Percentiles rank a stretch among this genome's conserved stretches.
These are phyloP conservation scores for Wilcoxina mikolae DNA, from an alignment of 495 filamentous ascomycete genomes.

Conservation along the genomic window DNA sequence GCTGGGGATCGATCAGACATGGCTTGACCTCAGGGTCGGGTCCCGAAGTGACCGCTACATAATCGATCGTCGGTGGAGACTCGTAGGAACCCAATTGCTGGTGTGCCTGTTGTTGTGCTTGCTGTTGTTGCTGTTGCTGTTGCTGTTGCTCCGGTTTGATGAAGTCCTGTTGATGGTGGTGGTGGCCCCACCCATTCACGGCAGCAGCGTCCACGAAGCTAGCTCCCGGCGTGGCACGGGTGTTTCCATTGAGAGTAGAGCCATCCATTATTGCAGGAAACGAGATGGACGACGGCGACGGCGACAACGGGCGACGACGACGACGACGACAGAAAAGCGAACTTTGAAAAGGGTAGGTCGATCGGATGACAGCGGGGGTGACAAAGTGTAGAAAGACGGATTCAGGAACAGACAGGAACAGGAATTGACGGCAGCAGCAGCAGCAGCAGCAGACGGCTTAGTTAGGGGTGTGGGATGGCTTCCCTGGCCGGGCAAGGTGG, in stretches of 20 bases:
- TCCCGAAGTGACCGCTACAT: background rate
- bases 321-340: background rate
- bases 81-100: background rate
- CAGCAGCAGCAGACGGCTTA: too few relatives aligned
- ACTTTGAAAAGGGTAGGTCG: background rate
- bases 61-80: background rate
- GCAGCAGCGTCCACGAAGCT: background rate
- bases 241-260: constrained; percentile 4
- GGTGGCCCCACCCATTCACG: constrained; percentile 1
- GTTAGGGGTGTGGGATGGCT: too few relatives aligned
- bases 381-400: background rate
- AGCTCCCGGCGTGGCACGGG: background rate
- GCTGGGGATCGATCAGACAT: constrained; percentile 15
- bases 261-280: constrained; percentile 2
- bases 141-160: background rate
- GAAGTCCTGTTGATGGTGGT: background rate
- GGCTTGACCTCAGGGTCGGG: constrained; percentile 18
- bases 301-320: background rate
- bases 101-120: background rate
- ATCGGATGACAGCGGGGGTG: background rate
- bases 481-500: too few relatives aligned
- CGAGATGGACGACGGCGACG: constrained; percentile 1
- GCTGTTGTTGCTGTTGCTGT: background rate
- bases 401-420: background rate
- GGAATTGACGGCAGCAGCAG: background rate